These are phyloP conservation scores for Penicillium sp. DNA, from an alignment of 2,329 filamentous ascomycete species.

Conservation along the genomic window DNA sequence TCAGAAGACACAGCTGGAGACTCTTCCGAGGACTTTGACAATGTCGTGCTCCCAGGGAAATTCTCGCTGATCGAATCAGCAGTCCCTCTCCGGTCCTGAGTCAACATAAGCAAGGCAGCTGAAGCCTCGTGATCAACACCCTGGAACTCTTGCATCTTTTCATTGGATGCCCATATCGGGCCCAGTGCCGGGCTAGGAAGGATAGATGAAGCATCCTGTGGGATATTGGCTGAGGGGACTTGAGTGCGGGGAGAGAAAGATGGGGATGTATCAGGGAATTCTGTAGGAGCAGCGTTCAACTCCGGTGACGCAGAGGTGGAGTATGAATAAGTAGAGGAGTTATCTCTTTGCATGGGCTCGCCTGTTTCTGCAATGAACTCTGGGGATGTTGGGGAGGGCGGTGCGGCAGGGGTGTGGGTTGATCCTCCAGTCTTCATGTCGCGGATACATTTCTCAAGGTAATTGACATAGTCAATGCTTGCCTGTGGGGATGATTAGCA, in stretches of 20 bases:
- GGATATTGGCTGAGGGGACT: constrained; percentile 19
- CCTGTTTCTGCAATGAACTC: constrained; percentile 27
- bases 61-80: constrained; percentile 30
- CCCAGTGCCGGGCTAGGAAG: constrained; percentile 37
- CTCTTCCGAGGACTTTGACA: constrained; percentile 4
- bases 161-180: constrained; percentile 22
- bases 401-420: constrained; percentile 17
- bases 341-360: constrained; percentile 10
- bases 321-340: constrained; percentile 25
- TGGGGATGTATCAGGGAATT: constrained; percentile 28
- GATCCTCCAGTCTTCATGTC: constrained; percentile 64
- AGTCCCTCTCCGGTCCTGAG: constrained; percentile 65
- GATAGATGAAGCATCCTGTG: constrained; percentile 28
- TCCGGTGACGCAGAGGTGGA: constrained; percentile 39
- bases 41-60: constrained; percentile 3
- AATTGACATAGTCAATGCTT: constrained; percentile 92
- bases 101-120: constrained; percentile 83
- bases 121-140: constrained; percentile 74
- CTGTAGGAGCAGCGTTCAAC: constrained; percentile 20
- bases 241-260: constrained; percentile 32
- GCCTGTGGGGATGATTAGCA: constrained; percentile 55
- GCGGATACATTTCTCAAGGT: constrained; percentile 81
- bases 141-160: constrained; percentile 22
- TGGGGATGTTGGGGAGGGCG: constrained; percentile 36
- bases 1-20: constrained; percentile 7